These are phyloP conservation scores for Blastocystis hominis DNA, from an alignment of 352 stramenopile genomes.

Conservation along the genomic window DNA sequence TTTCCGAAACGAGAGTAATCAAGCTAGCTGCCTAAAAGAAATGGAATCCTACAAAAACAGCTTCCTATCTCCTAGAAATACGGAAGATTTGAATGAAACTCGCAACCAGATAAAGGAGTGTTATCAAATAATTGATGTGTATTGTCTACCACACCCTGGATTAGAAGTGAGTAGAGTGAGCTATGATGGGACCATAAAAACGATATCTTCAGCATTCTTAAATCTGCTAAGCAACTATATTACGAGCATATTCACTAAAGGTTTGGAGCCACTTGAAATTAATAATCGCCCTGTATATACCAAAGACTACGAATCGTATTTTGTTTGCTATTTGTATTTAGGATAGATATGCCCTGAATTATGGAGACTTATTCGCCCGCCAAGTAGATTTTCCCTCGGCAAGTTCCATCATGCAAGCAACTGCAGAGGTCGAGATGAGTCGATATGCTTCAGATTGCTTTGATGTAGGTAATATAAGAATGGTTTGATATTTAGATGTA, in stretches of 20 bases:
- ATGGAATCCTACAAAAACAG: constrained; percentile 86
- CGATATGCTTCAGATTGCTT: too few relatives aligned
- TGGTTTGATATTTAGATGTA: too few relatives aligned
- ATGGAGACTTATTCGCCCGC: constrained; percentile 86
- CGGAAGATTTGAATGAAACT: constrained; percentile 83
- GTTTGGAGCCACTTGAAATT: constrained; percentile 83
- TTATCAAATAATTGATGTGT: too few relatives aligned
- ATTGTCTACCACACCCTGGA: constrained; percentile 89
- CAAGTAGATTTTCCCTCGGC: constrained; percentile 88
- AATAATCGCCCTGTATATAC: constrained; percentile 81
- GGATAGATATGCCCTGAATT: constrained; percentile 86
- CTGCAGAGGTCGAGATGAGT: constrained; percentile 83
- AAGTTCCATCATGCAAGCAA: constrained; percentile 89
- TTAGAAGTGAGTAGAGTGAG: constrained; percentile 88
- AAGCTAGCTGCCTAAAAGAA: constrained; percentile 64
- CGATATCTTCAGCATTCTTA: constrained; percentile 84
- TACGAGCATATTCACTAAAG: constrained; percentile 79
- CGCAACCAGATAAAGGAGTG: constrained; percentile 88
- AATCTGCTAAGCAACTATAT: constrained; percentile 85
- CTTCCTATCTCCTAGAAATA: constrained; percentile 81
- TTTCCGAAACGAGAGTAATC: constrained; percentile 39
- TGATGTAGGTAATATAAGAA: too few relatives aligned
- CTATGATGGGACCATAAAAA: constrained; percentile 84
- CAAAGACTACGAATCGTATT: constrained; percentile 72
- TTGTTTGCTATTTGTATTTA: not conserved